Base-by-base conservation (phyloP, 2,329 filamentous ascomycete species). In the Onygena corvina region DNA sequence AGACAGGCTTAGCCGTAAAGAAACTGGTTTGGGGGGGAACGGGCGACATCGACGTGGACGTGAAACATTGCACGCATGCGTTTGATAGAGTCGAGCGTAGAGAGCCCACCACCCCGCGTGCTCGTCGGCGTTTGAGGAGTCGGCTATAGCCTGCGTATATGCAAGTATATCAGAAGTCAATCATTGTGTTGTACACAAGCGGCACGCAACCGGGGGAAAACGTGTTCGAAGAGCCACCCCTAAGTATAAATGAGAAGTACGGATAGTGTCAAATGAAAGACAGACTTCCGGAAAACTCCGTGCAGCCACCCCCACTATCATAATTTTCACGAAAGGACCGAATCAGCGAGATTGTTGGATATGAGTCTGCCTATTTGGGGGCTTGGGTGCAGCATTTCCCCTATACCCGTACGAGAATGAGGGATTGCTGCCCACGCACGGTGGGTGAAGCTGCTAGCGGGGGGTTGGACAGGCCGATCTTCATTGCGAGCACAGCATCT, bases 281-380 rank as follows among this genome's bases (percentile, higher is more conserved):
- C n/a, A n/a, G n/a, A n/a, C n/a, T n/a, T n/a, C n/a, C n/a, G n/a
- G n/a, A n/a, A n/a, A 42, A 14, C 36, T 25, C 11, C 20, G n/a
- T 42, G 36, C 36, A 42, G 36, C 36, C 36, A 42, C 36, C 36
- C 36, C 36, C 36, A n/a, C 12, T 42, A 25, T 42, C 36, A 5
- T 42, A n/a, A n/a, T 14, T 14, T 40, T n/a, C 16, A 6, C 4
- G 12, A n/a, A 25, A 23, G 16, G 21, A 9, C 18, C 18, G 16
- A 40, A 40, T 11, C 18, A 12, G 35, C 18, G 18, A 18, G n/a
- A 42, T 12, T 23, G n/a, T n/a, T 42, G 21, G 12, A 20, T 42
- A 23, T n/a, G n/a, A n/a, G n/a, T n/a, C n/a, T n/a, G n/a, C n/a
- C n/a, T n/a, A n/a, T n/a, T n/a, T n/a, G n/a, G 36, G 36, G 36